Evolutionary conservation across 495 filamentous ascomycete genomes (phyloP).

Genomic region (Talaromyces wortmannii): DNA sequence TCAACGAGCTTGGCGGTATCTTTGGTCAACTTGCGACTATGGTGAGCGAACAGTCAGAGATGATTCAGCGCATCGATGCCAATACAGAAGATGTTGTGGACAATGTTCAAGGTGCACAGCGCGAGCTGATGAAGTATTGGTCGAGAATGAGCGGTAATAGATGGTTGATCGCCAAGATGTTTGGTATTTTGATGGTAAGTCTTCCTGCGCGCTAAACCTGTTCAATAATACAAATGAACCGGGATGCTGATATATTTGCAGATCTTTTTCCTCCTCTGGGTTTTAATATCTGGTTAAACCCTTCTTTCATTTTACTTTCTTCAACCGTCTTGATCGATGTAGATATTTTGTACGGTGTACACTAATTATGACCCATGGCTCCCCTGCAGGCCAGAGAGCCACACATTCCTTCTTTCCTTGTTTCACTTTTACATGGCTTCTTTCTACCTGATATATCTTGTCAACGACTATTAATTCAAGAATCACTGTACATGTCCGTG

Average conservation of each 20-base stretch:
- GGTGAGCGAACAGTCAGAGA: conserved; percentile 95
- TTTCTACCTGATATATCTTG: neutral
- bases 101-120: conserved; percentile 92
- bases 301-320: neutral
- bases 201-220: neutral
- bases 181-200: conserved; percentile 74
- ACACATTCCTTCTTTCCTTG: neutral
- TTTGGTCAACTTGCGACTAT: conserved; percentile 96
- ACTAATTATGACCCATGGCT: neutral
- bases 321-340: neutral
- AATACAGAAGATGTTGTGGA: conserved; percentile 96
- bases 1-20: conserved; percentile 87
- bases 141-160: conserved; percentile 84
- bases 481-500: neutral
- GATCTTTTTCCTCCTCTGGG: conserved; percentile 4
- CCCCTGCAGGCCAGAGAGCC: neutral
- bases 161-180: conserved; percentile 98
- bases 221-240: neutral
- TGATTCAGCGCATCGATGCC: conserved; percentile 87
- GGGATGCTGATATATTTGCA: neutral
- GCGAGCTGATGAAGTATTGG: conserved; percentile 95
- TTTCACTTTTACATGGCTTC: neutral
- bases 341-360: neutral
- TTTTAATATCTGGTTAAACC: conserved; percentile 1
- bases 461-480: neutral